Conservation (phyloP, 78 protist species). For the Emiliania huxleyi region DNA sequence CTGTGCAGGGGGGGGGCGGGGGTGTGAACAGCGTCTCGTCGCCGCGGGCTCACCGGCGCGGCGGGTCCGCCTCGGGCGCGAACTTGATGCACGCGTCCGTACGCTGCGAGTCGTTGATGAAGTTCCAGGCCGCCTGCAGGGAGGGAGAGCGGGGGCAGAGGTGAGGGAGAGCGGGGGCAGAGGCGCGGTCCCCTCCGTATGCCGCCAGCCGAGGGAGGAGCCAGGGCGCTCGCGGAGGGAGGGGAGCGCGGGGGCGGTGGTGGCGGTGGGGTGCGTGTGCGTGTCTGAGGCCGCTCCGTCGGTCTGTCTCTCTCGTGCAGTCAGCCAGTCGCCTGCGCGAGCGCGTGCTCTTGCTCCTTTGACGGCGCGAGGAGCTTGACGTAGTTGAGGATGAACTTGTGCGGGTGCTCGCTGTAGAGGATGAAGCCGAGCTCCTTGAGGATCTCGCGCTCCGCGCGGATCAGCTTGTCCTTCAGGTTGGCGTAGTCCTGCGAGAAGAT, state of each 20-base stretch:
- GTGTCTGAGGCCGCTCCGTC: too few species aligned
- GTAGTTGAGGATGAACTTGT: slow-evolving; percentile 28
- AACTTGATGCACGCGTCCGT: neutral
- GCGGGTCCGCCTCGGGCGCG: neutral
- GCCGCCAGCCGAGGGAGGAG: too few species aligned
- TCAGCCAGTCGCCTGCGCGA: too few species aligned
- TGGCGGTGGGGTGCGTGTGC: too few species aligned
- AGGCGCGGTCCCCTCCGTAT: too few species aligned
- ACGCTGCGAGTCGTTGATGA: slow-evolving; percentile 25
- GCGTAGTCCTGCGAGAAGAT: neutral
- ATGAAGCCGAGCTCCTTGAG: slow-evolving; percentile 21
- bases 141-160: too few species aligned
- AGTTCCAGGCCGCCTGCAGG: neutral
- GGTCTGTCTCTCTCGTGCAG: too few species aligned
- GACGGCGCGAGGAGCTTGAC: neutral
- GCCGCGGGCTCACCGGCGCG: too few species aligned
- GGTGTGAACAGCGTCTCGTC: too few species aligned
- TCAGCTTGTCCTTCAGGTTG: neutral
- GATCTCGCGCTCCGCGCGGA: neutral
- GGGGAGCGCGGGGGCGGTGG: too few species aligned
- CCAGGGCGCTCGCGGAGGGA: too few species aligned
- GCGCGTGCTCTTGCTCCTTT: neutral
- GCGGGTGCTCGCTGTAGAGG: slow-evolving; percentile 23
- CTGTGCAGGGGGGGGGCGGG: neutral
- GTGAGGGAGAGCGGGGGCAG: too few species aligned